A percentile compares a stretch with the other conserved stretches of the same genome.
Evolutionary conservation across 768 basidiomycete genomes (phyloP).

Genomic region (Boletus rubropictus): DNA sequence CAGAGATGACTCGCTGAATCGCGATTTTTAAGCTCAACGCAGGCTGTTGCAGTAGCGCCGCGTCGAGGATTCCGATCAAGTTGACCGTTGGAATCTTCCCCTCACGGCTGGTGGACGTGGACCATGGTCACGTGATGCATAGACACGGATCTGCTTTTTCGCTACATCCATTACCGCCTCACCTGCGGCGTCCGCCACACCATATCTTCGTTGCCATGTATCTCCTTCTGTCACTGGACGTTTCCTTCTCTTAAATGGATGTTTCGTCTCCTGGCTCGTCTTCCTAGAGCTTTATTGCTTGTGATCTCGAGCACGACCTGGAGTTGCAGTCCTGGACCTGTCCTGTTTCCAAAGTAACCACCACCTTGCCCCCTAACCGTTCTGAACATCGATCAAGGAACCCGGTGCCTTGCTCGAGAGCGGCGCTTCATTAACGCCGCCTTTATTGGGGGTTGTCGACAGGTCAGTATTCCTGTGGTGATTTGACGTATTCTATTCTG

Average conservation of each 20-base stretch:
- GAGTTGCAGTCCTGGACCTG: constrained; percentile 13
- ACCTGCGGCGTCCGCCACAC: constrained; percentile 25
- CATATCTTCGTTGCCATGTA: constrained; percentile 19
- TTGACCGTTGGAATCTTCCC: constrained; percentile 6
- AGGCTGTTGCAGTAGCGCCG: constrained; percentile 8
- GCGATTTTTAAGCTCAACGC: constrained; percentile 18
- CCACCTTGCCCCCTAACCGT: background rate
- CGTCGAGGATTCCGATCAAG: constrained; percentile 16
- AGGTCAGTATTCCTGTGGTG: constrained; percentile 24
- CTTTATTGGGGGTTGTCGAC: constrained; percentile 3
- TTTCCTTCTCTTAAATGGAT: constrained; percentile 23
- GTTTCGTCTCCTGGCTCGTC: constrained; percentile 6
- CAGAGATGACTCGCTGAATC: constrained; percentile 12
- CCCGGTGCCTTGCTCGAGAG: constrained; percentile 21
- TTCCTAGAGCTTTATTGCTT: constrained; percentile 16
- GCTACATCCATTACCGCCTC: constrained; percentile 9
- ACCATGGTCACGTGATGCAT: constrained; percentile 1
- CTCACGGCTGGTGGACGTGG: too few species aligned
- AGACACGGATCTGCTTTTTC: constrained; percentile 13
- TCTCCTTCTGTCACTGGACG: constrained; percentile 19
- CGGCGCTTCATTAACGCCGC: constrained; percentile 14
- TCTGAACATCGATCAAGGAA: constrained; percentile 29
- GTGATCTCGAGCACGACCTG: constrained; percentile 16
- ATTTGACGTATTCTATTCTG: constrained; percentile 26
- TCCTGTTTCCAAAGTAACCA: constrained; percentile 27